These are phyloP conservation scores for Crataegus laevigata DNA, from an alignment of 306 rosid genomes.

Conservation along the genomic window DNA sequence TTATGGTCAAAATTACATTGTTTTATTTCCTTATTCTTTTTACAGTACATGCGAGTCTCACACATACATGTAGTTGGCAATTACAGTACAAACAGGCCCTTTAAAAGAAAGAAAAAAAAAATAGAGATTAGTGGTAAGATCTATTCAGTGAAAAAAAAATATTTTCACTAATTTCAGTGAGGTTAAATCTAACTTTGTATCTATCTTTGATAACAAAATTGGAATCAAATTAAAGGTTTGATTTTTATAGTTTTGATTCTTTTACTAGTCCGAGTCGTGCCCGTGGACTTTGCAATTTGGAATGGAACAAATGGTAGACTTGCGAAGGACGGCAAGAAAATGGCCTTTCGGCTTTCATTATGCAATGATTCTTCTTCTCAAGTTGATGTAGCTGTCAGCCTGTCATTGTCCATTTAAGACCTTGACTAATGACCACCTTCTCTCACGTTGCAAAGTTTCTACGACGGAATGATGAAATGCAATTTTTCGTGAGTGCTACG, in stretches of 20 bases:
- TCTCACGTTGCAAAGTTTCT: background rate
- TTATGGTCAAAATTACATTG: no score
- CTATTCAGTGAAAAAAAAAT: no score
- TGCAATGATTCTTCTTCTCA: background rate
- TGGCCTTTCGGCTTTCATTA: background rate
- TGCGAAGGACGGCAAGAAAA: background rate
- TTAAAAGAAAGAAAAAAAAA: no score
- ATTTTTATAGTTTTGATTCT: no score
- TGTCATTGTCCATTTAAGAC: background rate
- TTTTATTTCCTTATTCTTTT: no score
- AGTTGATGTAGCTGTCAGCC: background rate
- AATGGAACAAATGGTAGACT: background rate
- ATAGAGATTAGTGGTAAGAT: no score
- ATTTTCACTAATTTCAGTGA: background rate
- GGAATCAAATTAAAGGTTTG: background rate
- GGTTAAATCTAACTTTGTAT: background rate
- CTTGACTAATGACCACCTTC: background rate
- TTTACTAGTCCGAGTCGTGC: background rate
- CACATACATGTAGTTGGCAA: no score
- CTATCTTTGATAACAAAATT: no score
- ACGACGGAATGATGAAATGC: background rate
- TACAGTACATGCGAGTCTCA: background rate
- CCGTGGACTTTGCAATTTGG: background rate
- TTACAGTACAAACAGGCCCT: no score
- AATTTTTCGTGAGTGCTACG: no score